phyloP scores from a whole-genome alignment of 2,329 filamentous ascomycete species.

The Fusarium albosuccineum region DNA sequence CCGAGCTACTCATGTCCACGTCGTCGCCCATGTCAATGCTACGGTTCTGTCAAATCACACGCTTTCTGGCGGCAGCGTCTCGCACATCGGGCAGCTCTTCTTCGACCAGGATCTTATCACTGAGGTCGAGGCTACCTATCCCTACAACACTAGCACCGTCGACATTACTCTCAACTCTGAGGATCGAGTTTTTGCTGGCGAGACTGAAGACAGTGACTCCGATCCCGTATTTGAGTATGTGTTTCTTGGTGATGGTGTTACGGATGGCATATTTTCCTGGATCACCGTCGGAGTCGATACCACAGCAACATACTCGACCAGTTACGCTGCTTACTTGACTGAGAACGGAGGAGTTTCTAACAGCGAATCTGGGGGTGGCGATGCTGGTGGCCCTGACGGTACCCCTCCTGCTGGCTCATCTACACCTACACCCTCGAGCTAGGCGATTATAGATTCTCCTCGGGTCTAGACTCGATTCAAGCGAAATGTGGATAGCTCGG shows the following conservation, averaged over 20 bases:
- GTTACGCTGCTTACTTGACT: no score
- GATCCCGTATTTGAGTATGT: constrained; percentile 72
- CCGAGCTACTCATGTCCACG: constrained; percentile 63
- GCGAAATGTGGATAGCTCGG: no score
- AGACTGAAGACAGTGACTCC: constrained; percentile 61
- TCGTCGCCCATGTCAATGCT: constrained; percentile 55
- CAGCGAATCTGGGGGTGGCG: no score
- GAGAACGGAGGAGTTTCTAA: no score
- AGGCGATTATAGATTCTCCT: no score
- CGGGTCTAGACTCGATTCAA: no score
- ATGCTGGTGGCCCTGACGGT: no score
- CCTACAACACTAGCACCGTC: constrained; percentile 63
- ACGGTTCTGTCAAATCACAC: constrained; percentile 47
- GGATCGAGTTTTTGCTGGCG: constrained; percentile 62
- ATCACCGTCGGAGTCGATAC: constrained; percentile 50
- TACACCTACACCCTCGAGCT: no score
- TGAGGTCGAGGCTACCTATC: constrained; percentile 61
- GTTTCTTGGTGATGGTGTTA: constrained; percentile 64
- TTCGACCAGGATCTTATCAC: constrained; percentile 70
- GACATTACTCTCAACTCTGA: constrained; percentile 63
- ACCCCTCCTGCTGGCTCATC: no score
- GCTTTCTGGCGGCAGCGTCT: constrained; percentile 56
- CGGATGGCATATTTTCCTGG: constrained; percentile 68
- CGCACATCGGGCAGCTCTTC: constrained; percentile 75
- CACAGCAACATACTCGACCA: no score